A percentile compares a stretch with the other conserved stretches of the same genome.
Conservation (phyloP, 1,284 basidiomycete genomes). For the Moniliella sp. region DNA sequence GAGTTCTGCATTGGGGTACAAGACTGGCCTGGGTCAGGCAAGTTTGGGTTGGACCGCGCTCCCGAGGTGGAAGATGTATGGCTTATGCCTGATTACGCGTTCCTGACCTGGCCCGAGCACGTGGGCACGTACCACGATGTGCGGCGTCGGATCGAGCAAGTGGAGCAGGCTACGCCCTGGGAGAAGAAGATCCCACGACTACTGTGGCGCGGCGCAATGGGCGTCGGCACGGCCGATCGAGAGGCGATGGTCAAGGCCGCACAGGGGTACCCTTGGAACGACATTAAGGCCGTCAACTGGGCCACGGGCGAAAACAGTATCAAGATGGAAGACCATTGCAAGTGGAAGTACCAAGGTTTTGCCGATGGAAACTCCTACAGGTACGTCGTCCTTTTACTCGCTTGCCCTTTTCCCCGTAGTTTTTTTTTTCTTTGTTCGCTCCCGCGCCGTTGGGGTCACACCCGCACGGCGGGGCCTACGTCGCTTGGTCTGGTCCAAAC, state of each 20-base stretch:
- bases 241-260: constrained; percentile 10
- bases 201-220: constrained; percentile 22
- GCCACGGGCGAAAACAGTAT: constrained; percentile 6
- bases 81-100: constrained; percentile 32
- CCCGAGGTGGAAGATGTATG: constrained; percentile 19
- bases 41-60: constrained; percentile 17
- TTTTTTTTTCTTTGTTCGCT: no score
- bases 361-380: constrained; percentile 28
- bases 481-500: no score
- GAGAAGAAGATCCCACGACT: constrained; percentile 10
- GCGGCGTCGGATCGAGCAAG: constrained; percentile 7
- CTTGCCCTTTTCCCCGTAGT: no score
- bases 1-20: constrained; percentile 23
- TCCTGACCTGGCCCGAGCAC: no score
- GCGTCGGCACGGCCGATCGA: constrained; percentile 19
- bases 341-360: constrained; percentile 25
- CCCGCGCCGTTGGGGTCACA: no score
- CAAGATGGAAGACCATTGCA: constrained; percentile 23
- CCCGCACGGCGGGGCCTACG: no score
- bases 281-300: constrained; percentile 15
- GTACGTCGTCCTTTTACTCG: no score
- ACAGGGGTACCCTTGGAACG: constrained; percentile 13
- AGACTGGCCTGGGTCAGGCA: constrained; percentile 24
- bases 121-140: constrained; percentile 20
- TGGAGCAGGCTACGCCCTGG: constrained; percentile 15